Evolutionary conservation across 345 rosid genomes (phyloP), one percentile per base, ranked within the genome.

Genomic region (Salix exigua): DNA sequence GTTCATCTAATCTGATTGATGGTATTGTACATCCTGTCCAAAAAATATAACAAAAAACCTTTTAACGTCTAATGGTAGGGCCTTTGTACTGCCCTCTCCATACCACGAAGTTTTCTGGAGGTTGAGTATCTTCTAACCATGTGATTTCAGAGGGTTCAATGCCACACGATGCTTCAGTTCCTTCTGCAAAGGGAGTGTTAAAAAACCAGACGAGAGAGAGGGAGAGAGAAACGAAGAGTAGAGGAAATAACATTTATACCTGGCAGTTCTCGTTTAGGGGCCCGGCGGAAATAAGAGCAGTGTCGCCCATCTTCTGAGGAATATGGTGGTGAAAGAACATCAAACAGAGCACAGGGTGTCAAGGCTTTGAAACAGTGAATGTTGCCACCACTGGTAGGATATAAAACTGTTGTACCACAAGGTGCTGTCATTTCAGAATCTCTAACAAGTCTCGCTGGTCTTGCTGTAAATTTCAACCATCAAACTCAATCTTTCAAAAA

Each of bases 51-150:
- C 11, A 35, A 18, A 19, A 53, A 55, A 4, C 17, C 78, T 72
- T 73, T 78, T 46, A 72, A 44, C 58, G 84, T 87, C 89, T 88
- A 87, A 95, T 93, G 35, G 81, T 88, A 38, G 94, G 97, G 77
- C 97, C 99, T 80, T 70, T 88, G 83, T 92, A 95, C 28, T 35
- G 67, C 72, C 91, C 88, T 85, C 96, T 85, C 74, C 82, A 76
- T 44, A 89, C 93, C 82, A 91, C 89, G 81, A 90, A 88, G 87
- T 90, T 84, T 83, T 93, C 99, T 6, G 97, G 92, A 40, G 88
- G 94, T 85, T 82, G 94, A 83, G 79, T 90, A 78, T 96, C 96
- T 88, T 91, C 96, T 64, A 93, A 85, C 98, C 98, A 93, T 12
- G 91, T 79, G 55, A 89, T 86, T 21, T 87, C 87, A 0, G 91